Evolutionary conservation across 83 land plant genomes (phyloP), one percentile per base, ranked within the genome.

Genomic region (Larix sibirica): DNA sequence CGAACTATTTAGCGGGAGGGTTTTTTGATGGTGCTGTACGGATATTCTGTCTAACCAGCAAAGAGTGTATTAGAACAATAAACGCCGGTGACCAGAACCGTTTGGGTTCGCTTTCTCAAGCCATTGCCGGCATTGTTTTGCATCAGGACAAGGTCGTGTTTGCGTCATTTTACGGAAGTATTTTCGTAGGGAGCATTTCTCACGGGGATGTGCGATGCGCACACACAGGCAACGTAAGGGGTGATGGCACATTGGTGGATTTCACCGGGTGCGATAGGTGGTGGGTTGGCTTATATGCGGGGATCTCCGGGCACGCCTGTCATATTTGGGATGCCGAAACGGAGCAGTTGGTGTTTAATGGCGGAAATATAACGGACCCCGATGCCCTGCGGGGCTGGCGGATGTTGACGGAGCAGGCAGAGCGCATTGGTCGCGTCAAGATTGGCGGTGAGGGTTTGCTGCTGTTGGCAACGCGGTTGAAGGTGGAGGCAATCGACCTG

Each of bases 201-300:
- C 68, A 40, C 67, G 63, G 47, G 21, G 21, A 54, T 21, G 62
- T 79, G 23, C 90, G 92, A 3, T 66, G 83, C 0, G 92, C 85
- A 6, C 86, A 82, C 67, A 4, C 26, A 4, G 96, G 96, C 8
- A 81, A 87, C 59, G 86, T 86, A 0, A 79, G 87, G 42, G 79
- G 87, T 24, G 96, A 94, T 68, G 96, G 96, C 20, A 83, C 82
- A 3, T 65, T 94, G 42, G 88, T 94, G 0, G 90, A 89, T 66
- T 94, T 94, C 65, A 31, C 92, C 7, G 96, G 92, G 17, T 81
- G 90, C 80, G 47, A n/a, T 54, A 67, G 87, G 26, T 87, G 83
- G 80, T 94, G 96, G 96, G 89, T 94, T 0, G 96, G 94, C 0
- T 87, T 94, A 14, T 94, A 81, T 73, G 94, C 94, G 16, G 96